phyloP scores from a whole-genome alignment of 208 protist species.

The Vickermania ingenoplastis region DNA sequence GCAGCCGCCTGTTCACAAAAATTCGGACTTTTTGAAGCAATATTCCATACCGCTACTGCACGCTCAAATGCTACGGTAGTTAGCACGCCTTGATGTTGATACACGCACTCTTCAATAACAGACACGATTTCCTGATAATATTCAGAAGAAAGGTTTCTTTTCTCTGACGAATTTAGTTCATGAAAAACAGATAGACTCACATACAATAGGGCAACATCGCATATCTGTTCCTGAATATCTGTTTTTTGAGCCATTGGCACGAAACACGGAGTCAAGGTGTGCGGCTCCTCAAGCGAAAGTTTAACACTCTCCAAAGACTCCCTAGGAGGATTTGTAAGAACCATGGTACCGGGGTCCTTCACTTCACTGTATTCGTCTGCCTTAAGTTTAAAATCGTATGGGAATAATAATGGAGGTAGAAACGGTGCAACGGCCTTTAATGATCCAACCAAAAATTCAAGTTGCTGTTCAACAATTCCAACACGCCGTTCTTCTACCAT shows the following conservation, averaged over 20 bases:
- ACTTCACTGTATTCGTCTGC: constrained; percentile 14
- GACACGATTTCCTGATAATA: constrained; percentile 11
- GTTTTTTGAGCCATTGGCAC: constrained; percentile 5
- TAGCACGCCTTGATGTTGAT: constrained; percentile 11
- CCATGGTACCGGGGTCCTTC: constrained; percentile 15
- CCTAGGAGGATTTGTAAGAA: constrained; percentile 4
- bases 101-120: constrained; percentile 15
- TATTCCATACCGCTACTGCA: constrained; percentile 15
- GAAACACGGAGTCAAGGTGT: constrained; percentile 1
- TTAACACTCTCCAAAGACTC: constrained; percentile 7
- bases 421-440: constrained; percentile 9
- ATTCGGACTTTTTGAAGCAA: neutral
- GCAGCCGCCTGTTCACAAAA: constrained; percentile 10
- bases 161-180: constrained; percentile 3
- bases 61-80: constrained; percentile 9
- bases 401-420: constrained; percentile 13
- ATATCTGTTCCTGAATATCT: constrained; percentile 11
- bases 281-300: neutral
- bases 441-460: constrained; percentile 8
- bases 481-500: constrained; percentile 5
- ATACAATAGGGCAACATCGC: constrained; percentile 10
- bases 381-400: neutral
- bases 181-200: constrained; percentile 11
- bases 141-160: constrained; percentile 2
- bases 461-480: constrained; percentile 7